Conservation (phyloP, 345 rosid genomes). For the Physaria fendleri region DNA sequence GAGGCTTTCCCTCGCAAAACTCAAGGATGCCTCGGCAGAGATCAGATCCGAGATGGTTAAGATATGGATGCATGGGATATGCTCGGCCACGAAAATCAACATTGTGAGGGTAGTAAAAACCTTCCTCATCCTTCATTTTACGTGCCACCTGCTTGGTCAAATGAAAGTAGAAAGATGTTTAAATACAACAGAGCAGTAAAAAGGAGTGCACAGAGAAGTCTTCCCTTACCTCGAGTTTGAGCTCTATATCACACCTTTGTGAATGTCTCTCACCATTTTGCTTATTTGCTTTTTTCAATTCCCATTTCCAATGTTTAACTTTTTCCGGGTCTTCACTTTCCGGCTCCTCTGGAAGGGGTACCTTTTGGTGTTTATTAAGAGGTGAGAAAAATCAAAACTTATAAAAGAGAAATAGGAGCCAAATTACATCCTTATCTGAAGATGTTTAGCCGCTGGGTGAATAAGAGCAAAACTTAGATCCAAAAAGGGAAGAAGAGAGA, state of each 20-base stretch:
- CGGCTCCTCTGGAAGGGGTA: constrained; percentile 67
- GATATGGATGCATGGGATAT: constrained; percentile 95
- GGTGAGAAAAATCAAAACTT: constrained; percentile 3
- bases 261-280: constrained; percentile 86
- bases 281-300: constrained; percentile 52
- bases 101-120: constrained; percentile 93
- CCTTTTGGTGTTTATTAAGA: constrained; percentile 37
- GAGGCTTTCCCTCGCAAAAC: constrained; percentile 87
- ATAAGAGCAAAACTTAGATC: constrained; percentile 4
- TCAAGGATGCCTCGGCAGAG: constrained; percentile 94
- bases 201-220: neutral
- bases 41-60: constrained; percentile 99
- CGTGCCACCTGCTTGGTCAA: constrained; percentile 74
- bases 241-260: constrained; percentile 89
- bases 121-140: constrained; percentile 89
- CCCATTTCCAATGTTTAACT: constrained; percentile 83
- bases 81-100: constrained; percentile 99
- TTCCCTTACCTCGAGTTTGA: constrained; percentile 85
- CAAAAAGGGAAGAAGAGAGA: neutral
- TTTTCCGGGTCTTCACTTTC: constrained; percentile 61
- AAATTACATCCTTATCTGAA: neutral
- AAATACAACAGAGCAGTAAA: constrained; percentile 9
- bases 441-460: neutral
- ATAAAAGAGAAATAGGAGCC: neutral
- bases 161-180: constrained; percentile 19